A percentile compares a stretch with the other conserved stretches of the same genome.
Evolutionary conservation across 2,329 filamentous ascomycete genomes (phyloP).

Genomic region (Metarhizium rileyi): DNA sequence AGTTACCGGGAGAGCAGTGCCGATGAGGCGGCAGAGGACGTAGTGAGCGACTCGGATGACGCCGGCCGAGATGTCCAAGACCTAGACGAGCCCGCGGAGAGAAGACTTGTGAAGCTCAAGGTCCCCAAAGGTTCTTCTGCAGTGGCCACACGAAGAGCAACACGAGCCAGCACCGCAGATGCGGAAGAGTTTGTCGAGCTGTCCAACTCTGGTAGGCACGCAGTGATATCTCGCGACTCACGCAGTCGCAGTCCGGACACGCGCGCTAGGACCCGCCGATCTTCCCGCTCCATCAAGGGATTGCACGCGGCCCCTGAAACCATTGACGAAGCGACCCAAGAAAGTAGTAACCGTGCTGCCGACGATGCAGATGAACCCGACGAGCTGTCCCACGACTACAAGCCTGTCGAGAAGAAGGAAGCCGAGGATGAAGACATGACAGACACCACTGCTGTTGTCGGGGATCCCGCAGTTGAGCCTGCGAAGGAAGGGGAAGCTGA

Average conservation of each 20-base stretch:
- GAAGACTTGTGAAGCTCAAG: constrained; percentile 36
- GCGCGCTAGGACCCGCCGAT: constrained; percentile 29
- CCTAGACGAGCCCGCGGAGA: constrained; percentile 18
- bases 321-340: constrained; percentile 44
- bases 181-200: constrained; percentile 47
- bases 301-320: constrained; percentile 38
- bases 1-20: constrained; percentile 39
- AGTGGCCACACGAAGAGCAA: constrained; percentile 33
- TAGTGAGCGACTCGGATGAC: constrained; percentile 18
- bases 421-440: constrained; percentile 20
- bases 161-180: constrained; percentile 45
- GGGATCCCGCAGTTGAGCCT: constrained; percentile 14
- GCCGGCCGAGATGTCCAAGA: constrained; percentile 17
- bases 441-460: constrained; percentile 10
- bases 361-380: constrained; percentile 27
- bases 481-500: no score
- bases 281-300: constrained; percentile 41
- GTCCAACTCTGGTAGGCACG: constrained; percentile 51
- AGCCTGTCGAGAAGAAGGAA: constrained; percentile 19
- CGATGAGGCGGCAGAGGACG: constrained; percentile 27
- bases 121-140: constrained; percentile 20
- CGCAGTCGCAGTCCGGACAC: constrained; percentile 48
- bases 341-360: constrained; percentile 30
- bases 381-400: constrained; percentile 26
- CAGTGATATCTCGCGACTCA: constrained; percentile 37